Percentiles rank a stretch among this genome's conserved stretches.
Conservation (phyloP, 768 basidiomycete species). For the Suillus weaverae region DNA sequence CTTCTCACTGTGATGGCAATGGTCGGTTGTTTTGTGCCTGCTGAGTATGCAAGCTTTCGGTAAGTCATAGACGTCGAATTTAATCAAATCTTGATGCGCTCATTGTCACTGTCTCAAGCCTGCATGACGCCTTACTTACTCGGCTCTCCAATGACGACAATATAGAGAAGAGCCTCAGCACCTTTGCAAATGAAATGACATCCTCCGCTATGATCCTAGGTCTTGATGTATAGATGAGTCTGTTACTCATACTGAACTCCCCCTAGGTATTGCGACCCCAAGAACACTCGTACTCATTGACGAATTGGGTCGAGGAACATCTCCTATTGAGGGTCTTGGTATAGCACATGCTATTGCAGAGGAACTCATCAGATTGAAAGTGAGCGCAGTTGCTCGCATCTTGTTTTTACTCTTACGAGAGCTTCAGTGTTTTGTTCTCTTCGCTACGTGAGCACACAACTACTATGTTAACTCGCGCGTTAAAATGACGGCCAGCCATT, state of each 20-base stretch:
- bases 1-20: conserved; percentile 84
- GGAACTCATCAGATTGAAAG: conserved; percentile 72
- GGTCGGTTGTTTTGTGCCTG: conserved; percentile 90
- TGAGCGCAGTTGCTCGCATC: conserved; percentile 28
- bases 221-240: conserved; percentile 21
- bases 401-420: conserved; percentile 6
- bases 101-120: conserved; percentile 37
- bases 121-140: conserved; percentile 82
- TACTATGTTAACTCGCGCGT: neutral
- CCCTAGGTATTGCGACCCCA: conserved; percentile 63
- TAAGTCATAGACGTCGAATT: conserved; percentile 22
- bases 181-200: conserved; percentile 95
- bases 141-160: conserved; percentile 94
- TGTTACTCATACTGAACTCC: neutral
- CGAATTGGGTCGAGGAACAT: conserved; percentile 92
- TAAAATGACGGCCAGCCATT: conserved; percentile 53
- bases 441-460: conserved; percentile 67
- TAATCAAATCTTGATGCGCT: neutral
- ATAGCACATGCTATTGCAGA: conserved; percentile 85
- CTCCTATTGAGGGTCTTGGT: conserved; percentile 77
- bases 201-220: conserved; percentile 90
- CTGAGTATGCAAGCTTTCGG: conserved; percentile 91
- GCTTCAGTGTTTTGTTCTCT: conserved; percentile 78
- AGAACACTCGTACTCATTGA: conserved; percentile 84
- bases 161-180: conserved; percentile 85